Base-by-base conservation (phyloP, 2,329 filamentous ascomycete species). In the Talaromyces albobiverticillius region DNA sequence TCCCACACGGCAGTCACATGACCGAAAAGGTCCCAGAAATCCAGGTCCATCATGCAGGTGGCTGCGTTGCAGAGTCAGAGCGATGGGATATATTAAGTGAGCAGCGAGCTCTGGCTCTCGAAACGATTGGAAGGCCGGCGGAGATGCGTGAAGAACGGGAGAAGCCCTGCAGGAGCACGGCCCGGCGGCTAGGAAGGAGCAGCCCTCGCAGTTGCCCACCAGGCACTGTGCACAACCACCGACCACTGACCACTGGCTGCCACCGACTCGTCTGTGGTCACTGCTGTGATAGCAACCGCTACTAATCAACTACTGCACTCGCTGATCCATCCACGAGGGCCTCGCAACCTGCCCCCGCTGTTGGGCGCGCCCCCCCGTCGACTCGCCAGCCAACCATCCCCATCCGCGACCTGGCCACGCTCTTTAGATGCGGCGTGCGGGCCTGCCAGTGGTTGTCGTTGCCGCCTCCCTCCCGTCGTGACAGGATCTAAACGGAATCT, bases 1-100 rank as follows among this genome's bases (percentile, higher is more conserved):
- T 51, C 18, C 53, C 59, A 61, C 59, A 57, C 57, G n/a, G 23
- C 29, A 59, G 67, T 72, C 69, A 72, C 69, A 72, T 72, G 69
- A 72, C 65, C 61, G 59, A 64, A 61, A 51, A 45, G 55, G 57
- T 58, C 46, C 56, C 56, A 45, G 40, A 20, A 50, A 29, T 42
- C 46, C 54, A 52, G 51, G 51, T 36, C 41, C 55, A 48, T 40
- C 43, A 46, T 54, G 55, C 55, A 51, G 41, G 26, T 16, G 16
- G 13, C 16, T 2, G 53, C 18, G 40, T 38, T 9, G 25, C 36
- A 43, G 40, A 25, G 23, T 4, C 25, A 32, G 18, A 29, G 53
- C 42, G 42, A 34, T 32, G 31, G 25, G 48, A 23, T 18, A n/a
- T n/a, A n/a, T n/a, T n/a, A n/a, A n/a, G n/a, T n/a, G n/a, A n/a